Evolutionary conservation across 495 filamentous ascomycete species (phyloP).

Genomic region (Aspergillus sclerotiicarbonarius): DNA sequence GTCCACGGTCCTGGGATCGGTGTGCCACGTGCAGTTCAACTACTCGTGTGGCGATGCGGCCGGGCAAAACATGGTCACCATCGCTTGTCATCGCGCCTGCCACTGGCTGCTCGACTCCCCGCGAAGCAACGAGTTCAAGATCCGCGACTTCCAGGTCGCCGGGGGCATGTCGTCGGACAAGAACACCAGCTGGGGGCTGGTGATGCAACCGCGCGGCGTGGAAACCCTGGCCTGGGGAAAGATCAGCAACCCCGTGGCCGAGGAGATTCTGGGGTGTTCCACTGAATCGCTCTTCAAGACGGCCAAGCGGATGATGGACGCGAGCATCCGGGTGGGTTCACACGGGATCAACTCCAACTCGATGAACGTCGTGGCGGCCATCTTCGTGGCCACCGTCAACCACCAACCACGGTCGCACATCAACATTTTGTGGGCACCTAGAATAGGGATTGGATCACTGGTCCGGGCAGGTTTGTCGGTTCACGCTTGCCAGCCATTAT

Average conservation of each 20-base stretch:
- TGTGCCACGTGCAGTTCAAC: conserved; percentile 8
- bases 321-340: conserved; percentile 10
- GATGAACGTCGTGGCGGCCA: conserved; percentile 14
- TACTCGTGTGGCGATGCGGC: conserved; percentile 17
- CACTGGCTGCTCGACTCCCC: neutral
- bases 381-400: conserved; percentile 14
- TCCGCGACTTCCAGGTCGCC: conserved; percentile 8
- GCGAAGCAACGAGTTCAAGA: neutral
- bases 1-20: conserved; percentile 10
- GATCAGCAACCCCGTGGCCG: conserved; percentile 7
- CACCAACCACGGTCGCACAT: too few relatives aligned
- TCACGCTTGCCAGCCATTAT: too few relatives aligned
- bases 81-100: conserved; percentile 13
- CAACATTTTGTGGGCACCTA: too few relatives aligned
- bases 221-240: conserved; percentile 16
- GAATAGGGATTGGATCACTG: too few relatives aligned
- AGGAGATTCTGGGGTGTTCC: conserved; percentile 3
- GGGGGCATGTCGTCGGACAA: conserved; percentile 14
- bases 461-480: too few relatives aligned
- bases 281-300: conserved; percentile 7
- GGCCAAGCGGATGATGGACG: conserved; percentile 1
- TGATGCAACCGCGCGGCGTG: conserved; percentile 11
- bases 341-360: conserved; percentile 11
- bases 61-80: conserved; percentile 19
- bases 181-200: conserved; percentile 8